Base-by-base conservation (phyloP, 2,329 filamentous ascomycete genomes). In the Fusarium hainanense region DNA sequence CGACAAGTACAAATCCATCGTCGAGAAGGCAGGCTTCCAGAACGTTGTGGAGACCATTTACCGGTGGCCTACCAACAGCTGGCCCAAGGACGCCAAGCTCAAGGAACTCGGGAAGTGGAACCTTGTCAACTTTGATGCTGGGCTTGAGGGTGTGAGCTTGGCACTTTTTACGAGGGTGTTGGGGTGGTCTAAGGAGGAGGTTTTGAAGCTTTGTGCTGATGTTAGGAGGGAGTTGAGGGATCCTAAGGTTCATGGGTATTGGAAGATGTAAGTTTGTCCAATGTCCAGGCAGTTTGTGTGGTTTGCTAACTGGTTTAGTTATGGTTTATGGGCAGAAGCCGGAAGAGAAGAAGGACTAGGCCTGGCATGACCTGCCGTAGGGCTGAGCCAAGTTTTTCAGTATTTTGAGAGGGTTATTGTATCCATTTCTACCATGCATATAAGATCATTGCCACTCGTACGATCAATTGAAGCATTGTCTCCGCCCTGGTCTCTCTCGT, bases 41-140 rank as follows among this genome's bases (percentile, higher is more conserved):
- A 59, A 71, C 6, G 50, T 74, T 11, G 52, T 61, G 3, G 65
- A 68, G 21, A 70, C 58, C 1, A 48, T 55, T 1, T 71, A 64
- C 28, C 63, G 47, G 12, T 73, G 71, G 71, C 71, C 71, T 2
- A 72, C 58, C 0, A 68, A 70, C 16, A 27, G 66, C 12, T 73
- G 69, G 69, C 66, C 71, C 0, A 42, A 51, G 7, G 66, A 74
- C 6, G 56, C 64, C 4, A 74, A 70, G 13, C 58, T 63, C 18
- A 73, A 74, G n/a, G 61, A 68, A 13, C 54, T 73, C 4, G 66
- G 71, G 1, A 54, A 54, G 7, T 73, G 63, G 71, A 63, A 65
- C 37, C 57, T 62, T 1, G 55, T 25, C 2, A 74, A 66, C 12
- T 70, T 73, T 14, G 51, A 61, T 1, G 49, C 37, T 4, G 72